A percentile compares a stretch with the other conserved stretches of the same genome.
Evolutionary conservation across 2,329 filamentous ascomycete species (phyloP).

Genomic region (Cladosporium sp.): DNA sequence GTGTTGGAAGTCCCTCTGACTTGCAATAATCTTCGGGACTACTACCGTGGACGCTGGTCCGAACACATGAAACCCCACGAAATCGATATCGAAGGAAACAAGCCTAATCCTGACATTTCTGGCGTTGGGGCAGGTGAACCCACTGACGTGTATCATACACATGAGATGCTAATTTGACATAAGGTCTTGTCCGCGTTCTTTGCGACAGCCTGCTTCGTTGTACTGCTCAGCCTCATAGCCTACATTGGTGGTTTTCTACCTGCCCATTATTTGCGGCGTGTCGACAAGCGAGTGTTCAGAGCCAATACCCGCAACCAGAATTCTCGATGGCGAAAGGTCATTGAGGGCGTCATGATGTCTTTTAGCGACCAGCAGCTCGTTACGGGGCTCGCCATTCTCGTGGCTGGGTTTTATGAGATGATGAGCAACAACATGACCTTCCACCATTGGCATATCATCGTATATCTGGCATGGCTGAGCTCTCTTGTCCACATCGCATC

Average conservation of each 20-base stretch:
- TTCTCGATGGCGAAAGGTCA: neutral
- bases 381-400: conserved; percentile 24
- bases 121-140: neutral
- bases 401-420: conserved; percentile 22
- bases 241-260: conserved; percentile 19
- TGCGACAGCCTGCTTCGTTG: neutral
- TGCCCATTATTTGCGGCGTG: neutral
- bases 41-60: no score
- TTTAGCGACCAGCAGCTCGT: conserved; percentile 29
- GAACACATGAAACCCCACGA: no score
- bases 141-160: no score
- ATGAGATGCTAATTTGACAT: neutral
- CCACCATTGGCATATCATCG: conserved; percentile 25
- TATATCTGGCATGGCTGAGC: conserved; percentile 27
- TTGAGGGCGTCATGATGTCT: conserved; percentile 16
- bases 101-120: conserved; percentile 8
- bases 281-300: neutral
- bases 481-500: conserved; percentile 27
- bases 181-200: neutral
- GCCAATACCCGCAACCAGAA: conserved; percentile 9
- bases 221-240: neutral
- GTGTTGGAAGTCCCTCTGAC: no score
- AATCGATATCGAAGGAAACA: no score
- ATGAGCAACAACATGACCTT: neutral
- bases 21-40: no score